phyloP scores from a whole-genome alignment of 1,284 basidiomycete genomes.

The Leccinum cinnamomeum region DNA sequence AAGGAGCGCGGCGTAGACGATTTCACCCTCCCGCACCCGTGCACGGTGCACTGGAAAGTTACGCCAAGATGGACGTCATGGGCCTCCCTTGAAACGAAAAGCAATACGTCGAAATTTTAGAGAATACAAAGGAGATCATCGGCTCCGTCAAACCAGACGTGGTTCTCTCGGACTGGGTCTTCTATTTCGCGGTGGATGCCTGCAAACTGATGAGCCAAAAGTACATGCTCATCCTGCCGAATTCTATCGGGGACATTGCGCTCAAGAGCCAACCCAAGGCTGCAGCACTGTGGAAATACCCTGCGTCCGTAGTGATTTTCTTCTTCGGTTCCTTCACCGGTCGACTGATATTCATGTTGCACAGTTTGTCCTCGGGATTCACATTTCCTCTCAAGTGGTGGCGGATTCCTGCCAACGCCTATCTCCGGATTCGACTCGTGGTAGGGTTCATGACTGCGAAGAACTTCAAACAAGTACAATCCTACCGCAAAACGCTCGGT shows the following conservation, averaged over 20 bases:
- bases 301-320: not conserved
- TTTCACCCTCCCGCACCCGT: not conserved
- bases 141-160: constrained; percentile 2
- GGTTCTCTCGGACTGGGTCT: constrained; percentile 1
- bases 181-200: constrained; percentile 7
- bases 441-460: not conserved
- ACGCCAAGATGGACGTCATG: not conserved
- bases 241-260: not conserved
- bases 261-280: not conserved
- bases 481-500: constrained; percentile 4
- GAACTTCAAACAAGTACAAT: not conserved
- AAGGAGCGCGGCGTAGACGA: not conserved
- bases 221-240: constrained; percentile 3
- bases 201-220: constrained; percentile 9
- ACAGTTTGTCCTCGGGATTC: constrained; percentile 7
- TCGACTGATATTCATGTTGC: not conserved
- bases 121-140: constrained; percentile 4
- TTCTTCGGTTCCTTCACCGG: not conserved
- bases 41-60: constrained; percentile 3
- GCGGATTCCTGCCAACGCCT: constrained; percentile 7
- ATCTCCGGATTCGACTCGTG: constrained; percentile 3
- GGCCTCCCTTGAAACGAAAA: not conserved
- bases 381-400: constrained; percentile 12
- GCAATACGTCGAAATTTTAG: constrained; percentile 3
- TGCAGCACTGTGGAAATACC: constrained; percentile 11